Evolutionary conservation across 257 asterid species (phyloP).

Genomic region (Sherardia arvensis): DNA sequence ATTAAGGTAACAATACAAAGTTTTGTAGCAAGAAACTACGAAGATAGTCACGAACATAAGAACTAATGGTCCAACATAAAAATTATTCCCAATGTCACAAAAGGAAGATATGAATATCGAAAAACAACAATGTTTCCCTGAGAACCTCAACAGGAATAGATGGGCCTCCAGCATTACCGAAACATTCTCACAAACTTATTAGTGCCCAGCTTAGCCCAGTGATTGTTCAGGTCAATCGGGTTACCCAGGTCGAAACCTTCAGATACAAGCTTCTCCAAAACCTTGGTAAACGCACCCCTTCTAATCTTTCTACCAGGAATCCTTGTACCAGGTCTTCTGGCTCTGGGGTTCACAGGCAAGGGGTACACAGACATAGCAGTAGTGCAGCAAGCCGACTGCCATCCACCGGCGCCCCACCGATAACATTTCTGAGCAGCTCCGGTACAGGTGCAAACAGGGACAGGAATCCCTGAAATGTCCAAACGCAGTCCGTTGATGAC

Average conservation of each 20-base stretch:
- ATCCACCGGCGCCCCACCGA: constrained; percentile 92
- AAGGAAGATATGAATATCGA: no score
- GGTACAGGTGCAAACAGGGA: constrained; percentile 85
- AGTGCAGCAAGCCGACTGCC: constrained; percentile 93
- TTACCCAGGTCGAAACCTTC: constrained; percentile 60
- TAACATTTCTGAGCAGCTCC: constrained; percentile 76
- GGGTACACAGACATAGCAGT: constrained; percentile 65
- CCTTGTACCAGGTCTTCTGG: constrained; percentile 72
- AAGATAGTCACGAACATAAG: no score
- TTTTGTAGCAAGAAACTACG: no score
- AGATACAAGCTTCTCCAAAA: constrained; percentile 61
- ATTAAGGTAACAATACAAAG: no score
- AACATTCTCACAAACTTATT: constrained; percentile 91
- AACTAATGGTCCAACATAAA: no score
- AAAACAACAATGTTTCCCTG: no score
- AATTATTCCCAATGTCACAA: no score
- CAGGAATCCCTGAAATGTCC: constrained; percentile 67
- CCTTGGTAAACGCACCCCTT: constrained; percentile 81
- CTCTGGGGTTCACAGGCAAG: constrained; percentile 69
- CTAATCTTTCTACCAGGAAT: constrained; percentile 93
- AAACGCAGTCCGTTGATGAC: constrained; percentile 53
- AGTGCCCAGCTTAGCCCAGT: constrained; percentile 93
- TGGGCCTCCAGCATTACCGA: no score
- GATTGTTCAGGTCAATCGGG: constrained; percentile 65
- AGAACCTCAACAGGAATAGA: no score